Evolutionary conservation across 768 basidiomycete genomes (phyloP), one percentile per base, ranked within the genome.

Genomic region (Auricularia sp.): DNA sequence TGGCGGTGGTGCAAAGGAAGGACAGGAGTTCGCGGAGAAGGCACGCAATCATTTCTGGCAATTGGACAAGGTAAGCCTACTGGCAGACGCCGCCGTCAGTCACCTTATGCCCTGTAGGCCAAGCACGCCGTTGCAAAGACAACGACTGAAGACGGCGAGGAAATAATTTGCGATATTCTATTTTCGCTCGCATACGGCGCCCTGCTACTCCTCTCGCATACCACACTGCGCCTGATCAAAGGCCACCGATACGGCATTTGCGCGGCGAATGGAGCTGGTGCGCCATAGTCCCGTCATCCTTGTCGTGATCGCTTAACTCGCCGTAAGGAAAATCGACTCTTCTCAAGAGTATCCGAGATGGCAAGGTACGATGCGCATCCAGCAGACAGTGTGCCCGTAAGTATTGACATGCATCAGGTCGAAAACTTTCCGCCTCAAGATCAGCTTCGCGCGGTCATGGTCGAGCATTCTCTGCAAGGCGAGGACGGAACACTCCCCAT

Each of bases 141-240:
- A 67, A 80, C 76, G 36, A 75, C 78, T 44, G 78, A 82, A 36
- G 86, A 85, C 64, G 92, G 91, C 75, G 93, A 88, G 66, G 91
- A 94, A 73, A 75, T 95, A 56, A 79, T 97, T 58, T 94, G 93
- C 72, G 87, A 98, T 73, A 94, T 94, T 1, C 83, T 93, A 53
- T 98, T 98, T 79, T 97, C 94, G 33, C 82, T 98, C 66, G 94
- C 96, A 21, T 98, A 98, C 72, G 96, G 96, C 69, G 92, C 95
- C 61, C 83, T 98, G 59, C 81, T 98, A 7, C 84, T 98, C 67
- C 84, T 98, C 68, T 98, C 96, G 56, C 95, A 98, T 76, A 98
- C 96, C 33, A 88, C 83, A 35, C 82, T 98, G 65, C 88, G 90
- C 66, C 84, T 98, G 64, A 81, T 91, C 73, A 90, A 93, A 70